A percentile compares a stretch with the other conserved stretches of the same genome.
phyloP scores from a whole-genome alignment of 768 basidiomycete species.

The Lactifluus piperatus region DNA sequence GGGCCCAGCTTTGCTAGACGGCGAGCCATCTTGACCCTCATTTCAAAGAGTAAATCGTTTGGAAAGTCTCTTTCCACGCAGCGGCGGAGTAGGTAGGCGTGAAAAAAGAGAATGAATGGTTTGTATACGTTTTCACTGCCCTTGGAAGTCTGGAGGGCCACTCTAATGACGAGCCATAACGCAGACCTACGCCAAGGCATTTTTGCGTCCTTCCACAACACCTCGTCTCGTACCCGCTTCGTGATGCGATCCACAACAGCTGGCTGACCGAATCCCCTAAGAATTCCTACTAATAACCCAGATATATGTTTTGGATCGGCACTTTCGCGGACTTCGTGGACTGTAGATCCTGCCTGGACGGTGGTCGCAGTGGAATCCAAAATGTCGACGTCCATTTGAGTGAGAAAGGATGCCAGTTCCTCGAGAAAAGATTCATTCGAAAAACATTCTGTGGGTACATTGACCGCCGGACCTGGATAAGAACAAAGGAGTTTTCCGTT shows the following conservation, averaged over 20 bases:
- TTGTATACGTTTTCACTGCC: neutral
- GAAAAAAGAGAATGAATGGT: too few relatives aligned
- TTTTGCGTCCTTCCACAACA: neutral
- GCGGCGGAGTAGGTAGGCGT: too few relatives aligned
- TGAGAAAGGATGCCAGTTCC: neutral
- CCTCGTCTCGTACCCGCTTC: neutral
- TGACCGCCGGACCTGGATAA: neutral
- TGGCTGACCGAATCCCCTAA: neutral
- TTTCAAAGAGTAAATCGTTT: too few relatives aligned
- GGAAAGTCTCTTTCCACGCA: too few relatives aligned
- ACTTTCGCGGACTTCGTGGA: neutral
- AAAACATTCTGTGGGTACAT: neutral
- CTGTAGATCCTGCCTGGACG: neutral
- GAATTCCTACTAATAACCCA: neutral
- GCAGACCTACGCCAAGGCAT: neutral
- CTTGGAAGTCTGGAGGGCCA: neutral
- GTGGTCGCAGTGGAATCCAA: neutral
- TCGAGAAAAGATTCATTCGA: neutral
- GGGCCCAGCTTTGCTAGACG: neutral
- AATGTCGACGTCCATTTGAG: too few relatives aligned
- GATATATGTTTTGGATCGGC: neutral
- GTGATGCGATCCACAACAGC: neutral
- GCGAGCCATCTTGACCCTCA: too few relatives aligned
- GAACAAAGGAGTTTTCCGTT: neutral
- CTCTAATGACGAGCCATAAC: neutral